These are phyloP conservation scores for Prototheca stagnorum DNA, from an alignment of 163 green algal species.

Conservation along the genomic window DNA sequence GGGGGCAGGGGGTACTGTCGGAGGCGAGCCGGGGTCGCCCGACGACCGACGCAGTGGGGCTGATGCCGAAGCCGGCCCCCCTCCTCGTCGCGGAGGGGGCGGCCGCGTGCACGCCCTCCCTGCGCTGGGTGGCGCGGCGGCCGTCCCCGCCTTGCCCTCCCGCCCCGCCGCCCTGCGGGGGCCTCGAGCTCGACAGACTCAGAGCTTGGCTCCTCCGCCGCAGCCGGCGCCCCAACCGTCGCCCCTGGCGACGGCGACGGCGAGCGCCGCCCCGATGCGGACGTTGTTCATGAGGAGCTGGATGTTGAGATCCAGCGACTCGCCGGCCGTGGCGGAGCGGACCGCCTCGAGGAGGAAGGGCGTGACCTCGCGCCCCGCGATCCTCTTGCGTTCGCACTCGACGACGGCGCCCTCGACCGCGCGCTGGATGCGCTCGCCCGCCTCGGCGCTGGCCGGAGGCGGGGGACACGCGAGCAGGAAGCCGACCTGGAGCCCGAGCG, in stretches of 20 bases:
- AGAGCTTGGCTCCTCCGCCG: too few relatives aligned
- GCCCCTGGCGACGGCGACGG: constrained; percentile 15
- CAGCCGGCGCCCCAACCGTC: too few relatives aligned
- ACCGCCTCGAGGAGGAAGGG: constrained; percentile 85
- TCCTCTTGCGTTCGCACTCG: constrained; percentile 27
- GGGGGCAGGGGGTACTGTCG: too few relatives aligned
- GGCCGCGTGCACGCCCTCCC: neutral
- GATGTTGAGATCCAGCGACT: constrained; percentile 77
- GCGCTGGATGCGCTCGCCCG: too few relatives aligned
- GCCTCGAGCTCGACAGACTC: too few relatives aligned
- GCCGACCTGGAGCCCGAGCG: constrained; percentile 48
- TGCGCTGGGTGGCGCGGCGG: neutral
- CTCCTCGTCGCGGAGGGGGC: neutral
- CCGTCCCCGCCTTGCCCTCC: too few relatives aligned
- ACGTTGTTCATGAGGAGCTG: constrained; percentile 93
- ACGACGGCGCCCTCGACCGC: constrained; percentile 43
- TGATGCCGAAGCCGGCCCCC: neutral
- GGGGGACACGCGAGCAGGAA: constrained; percentile 73
- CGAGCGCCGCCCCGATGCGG: constrained; percentile 51
- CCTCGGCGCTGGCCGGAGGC: neutral
- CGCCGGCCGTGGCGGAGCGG: constrained; percentile 58
- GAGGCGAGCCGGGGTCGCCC: too few relatives aligned
- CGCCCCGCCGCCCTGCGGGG: neutral
- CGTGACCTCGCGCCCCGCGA: constrained; percentile 49
- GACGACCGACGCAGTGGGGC: too few relatives aligned